A percentile compares a stretch with the other conserved stretches of the same genome.
Conservation (phyloP, 345 rosid genomes). For the Brassica nigra region DNA sequence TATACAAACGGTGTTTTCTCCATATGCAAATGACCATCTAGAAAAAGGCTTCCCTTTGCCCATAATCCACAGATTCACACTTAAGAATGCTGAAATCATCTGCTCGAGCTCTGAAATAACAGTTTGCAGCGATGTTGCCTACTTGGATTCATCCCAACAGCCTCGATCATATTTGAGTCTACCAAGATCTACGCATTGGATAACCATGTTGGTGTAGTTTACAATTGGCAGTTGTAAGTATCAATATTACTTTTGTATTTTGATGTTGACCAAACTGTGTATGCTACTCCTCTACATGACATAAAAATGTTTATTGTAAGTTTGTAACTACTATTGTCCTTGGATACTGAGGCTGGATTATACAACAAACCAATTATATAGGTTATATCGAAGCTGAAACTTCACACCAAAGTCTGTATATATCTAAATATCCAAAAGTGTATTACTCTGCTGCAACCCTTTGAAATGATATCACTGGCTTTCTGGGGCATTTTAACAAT, state of each 20-base stretch:
- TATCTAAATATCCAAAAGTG: background rate
- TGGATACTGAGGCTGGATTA: background rate
- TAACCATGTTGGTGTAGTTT: conserved; percentile 12
- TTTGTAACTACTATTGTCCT: no score
- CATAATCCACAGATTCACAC: conserved; percentile 82
- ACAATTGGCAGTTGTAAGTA: conserved; percentile 9
- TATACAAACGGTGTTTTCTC: conserved; percentile 80
- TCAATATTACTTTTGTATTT: background rate
- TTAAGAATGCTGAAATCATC: conserved; percentile 60
- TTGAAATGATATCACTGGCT: background rate
- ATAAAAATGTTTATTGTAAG: no score
- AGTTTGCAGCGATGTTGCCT: conserved; percentile 66
- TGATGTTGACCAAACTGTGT: conserved; percentile 21
- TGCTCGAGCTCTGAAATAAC: conserved; percentile 59
- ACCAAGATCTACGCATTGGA: conserved; percentile 13
- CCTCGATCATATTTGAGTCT: background rate
- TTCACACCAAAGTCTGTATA: background rate
- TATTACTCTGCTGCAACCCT: background rate
- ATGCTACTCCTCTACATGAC: background rate
- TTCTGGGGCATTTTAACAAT: conserved; percentile 1
- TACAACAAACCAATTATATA: background rate
- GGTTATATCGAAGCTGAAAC: background rate
- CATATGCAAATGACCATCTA: conserved; percentile 71
- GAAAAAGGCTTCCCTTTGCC: conserved; percentile 84
- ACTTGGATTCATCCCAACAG: conserved; percentile 42